Percentiles rank a stretch among this genome's conserved stretches.
phyloP scores from a whole-genome alignment of 106 monocot species.

The Dendrobium chrysotoxum region DNA sequence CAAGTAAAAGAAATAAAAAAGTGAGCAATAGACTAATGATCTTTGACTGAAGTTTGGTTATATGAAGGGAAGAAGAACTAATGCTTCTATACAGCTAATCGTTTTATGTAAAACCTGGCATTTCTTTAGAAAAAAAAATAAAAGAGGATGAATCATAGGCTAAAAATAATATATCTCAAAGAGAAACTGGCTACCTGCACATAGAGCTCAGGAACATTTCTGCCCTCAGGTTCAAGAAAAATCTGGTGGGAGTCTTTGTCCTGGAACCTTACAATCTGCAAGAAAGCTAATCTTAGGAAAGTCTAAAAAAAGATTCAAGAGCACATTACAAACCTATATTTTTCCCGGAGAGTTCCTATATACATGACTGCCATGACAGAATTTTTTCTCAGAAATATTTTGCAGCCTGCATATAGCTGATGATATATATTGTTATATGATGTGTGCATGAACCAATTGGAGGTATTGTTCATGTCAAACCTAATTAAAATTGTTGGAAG shows the following conservation, averaged over 20 bases:
- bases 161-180: background rate
- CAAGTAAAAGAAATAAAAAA: background rate
- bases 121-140: background rate
- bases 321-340: background rate
- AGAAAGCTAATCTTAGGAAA: background rate
- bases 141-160: background rate
- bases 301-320: background rate
- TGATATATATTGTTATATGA: background rate
- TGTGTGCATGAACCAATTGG: background rate
- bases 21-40: background rate
- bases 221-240: constrained; percentile 98
- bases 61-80: background rate
- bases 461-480: background rate
- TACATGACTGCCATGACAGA: background rate
- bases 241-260: constrained; percentile 99
- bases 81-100: background rate
- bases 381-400: background rate
- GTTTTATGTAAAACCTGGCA: background rate
- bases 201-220: constrained; percentile 94
- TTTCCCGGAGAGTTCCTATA: too few relatives aligned
- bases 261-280: constrained; percentile 90
- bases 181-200: constrained; percentile 69
- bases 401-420: background rate
- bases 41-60: background rate
- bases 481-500: background rate